These are phyloP conservation scores for Saussurea involucrata DNA, from an alignment of 129 eudicot species.

Conservation along the genomic window DNA sequence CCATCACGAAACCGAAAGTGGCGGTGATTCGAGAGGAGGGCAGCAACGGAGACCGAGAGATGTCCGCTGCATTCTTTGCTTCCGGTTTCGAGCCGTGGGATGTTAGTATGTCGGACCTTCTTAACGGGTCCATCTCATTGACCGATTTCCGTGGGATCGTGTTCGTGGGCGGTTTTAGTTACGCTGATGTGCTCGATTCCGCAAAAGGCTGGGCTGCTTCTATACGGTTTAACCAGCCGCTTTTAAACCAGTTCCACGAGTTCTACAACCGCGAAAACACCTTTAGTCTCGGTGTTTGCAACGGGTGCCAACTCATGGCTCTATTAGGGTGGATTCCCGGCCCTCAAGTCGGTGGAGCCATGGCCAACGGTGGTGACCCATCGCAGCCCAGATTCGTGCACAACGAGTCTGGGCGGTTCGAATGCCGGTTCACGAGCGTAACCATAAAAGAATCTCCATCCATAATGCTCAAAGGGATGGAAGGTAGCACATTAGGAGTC, in stretches of 20 bases:
- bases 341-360: constrained; percentile 62
- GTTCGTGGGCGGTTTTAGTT: constrained; percentile 97
- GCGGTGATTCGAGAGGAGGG: constrained; percentile 96
- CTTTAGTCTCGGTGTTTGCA: constrained; percentile 92
- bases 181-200: constrained; percentile 92
- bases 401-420: constrained; percentile 87
- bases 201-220: constrained; percentile 99
- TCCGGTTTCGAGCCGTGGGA: constrained; percentile 92
- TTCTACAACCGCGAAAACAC: constrained; percentile 76
- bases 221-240: constrained; percentile 76
- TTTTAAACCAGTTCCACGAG: constrained; percentile 72
- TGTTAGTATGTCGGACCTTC: constrained; percentile 72
- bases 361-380: constrained; percentile 65
- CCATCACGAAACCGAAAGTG: constrained; percentile 61
- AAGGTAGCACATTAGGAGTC: constrained; percentile 90
- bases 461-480: constrained; percentile 88
- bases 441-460: constrained; percentile 70
- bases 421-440: constrained; percentile 85
- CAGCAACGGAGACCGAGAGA: constrained; percentile 89
- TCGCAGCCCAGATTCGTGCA: constrained; percentile 89
- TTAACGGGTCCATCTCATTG: constrained; percentile 44
- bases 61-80: constrained; percentile 81
- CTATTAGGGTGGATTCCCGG: constrained; percentile 95
- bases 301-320: constrained; percentile 99
- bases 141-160: constrained; percentile 56